Conservation (phyloP, 768 basidiomycete genomes). For the Hortiboletus flavorubellus region DNA sequence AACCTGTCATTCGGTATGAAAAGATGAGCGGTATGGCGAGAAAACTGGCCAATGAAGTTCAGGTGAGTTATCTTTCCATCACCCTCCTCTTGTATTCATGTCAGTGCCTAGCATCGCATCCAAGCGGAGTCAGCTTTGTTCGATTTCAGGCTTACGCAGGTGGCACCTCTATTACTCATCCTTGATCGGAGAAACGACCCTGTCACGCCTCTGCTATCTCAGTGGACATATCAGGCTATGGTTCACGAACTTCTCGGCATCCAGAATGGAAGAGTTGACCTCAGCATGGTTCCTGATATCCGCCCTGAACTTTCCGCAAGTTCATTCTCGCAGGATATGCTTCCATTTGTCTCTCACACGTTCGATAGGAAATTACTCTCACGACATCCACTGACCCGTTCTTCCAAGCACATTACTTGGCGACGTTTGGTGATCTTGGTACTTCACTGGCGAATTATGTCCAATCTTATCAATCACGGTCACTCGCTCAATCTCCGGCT, state of each 20-base stretch:
- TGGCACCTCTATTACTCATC: slow-evolving; percentile 85
- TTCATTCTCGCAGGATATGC: slow-evolving; percentile 10
- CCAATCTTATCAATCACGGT: slow-evolving; percentile 84
- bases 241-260: slow-evolving; percentile 95
- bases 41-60: slow-evolving; percentile 82
- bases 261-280: slow-evolving; percentile 87
- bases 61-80: slow-evolving; percentile 43
- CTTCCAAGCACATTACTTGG: slow-evolving; percentile 84
- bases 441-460: slow-evolving; percentile 90
- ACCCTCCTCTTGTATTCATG: slow-evolving; percentile 3
- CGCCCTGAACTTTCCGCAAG: slow-evolving; percentile 79
- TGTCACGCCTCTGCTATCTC: slow-evolving; percentile 91
- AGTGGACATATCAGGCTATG: slow-evolving; percentile 99
- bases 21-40: slow-evolving; percentile 90
- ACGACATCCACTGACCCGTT: slow-evolving; percentile 91
- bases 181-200: slow-evolving; percentile 96
- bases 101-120: slow-evolving; percentile 60
- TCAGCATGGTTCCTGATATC: slow-evolving; percentile 81
- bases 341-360: slow-evolving; percentile 11
- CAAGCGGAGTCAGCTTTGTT: slow-evolving; percentile 81
- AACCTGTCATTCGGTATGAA: slow-evolving; percentile 91
- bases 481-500: slow-evolving; percentile 69
- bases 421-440: slow-evolving; percentile 96
- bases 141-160: slow-evolving; percentile 87
- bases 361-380: slow-evolving; percentile 82